phyloP scores from a whole-genome alignment of 2,329 filamentous ascomycete species.

The Aureobasidium sp. region DNA sequence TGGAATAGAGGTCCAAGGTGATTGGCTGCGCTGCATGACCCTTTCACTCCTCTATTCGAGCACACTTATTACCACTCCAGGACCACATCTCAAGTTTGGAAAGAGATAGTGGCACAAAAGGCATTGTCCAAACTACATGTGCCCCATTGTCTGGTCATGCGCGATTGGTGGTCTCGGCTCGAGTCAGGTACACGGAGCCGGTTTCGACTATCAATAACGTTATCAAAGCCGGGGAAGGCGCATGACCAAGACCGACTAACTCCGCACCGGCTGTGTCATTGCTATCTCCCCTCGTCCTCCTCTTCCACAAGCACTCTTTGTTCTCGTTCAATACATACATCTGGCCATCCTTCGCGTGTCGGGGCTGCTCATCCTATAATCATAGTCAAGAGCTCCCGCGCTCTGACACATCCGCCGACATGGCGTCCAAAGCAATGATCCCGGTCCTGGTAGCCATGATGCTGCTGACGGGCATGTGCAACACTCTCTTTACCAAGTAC shows the following conservation, averaged over 20 bases:
- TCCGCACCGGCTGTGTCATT: constrained; percentile 5
- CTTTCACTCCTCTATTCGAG: neutral
- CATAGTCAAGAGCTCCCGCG: neutral
- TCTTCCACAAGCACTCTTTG: neutral
- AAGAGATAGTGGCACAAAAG: neutral
- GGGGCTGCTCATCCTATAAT: neutral
- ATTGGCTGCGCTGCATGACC: neutral
- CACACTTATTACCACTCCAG: neutral
- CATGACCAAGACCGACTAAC: constrained; percentile 9
- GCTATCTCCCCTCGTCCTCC: neutral
- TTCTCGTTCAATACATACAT: neutral
- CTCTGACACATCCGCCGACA: constrained; percentile 32
- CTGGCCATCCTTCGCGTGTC: neutral
- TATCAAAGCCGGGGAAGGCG: neutral
- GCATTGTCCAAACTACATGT: neutral
- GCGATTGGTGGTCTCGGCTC: neutral
- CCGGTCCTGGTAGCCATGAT: constrained; percentile 92
- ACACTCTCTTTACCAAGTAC: constrained; percentile 94
- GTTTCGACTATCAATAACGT: constrained; percentile 1
- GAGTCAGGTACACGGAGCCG: constrained; percentile 3
- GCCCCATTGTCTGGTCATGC: neutral
- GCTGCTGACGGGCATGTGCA: constrained; percentile 92
- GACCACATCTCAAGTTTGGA: neutral
- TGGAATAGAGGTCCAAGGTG: neutral
- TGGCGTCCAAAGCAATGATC: constrained; percentile 66